These are phyloP conservation scores for Brasilioporus rufonigricans DNA, from an alignment of 768 basidiomycete species.

Conservation along the genomic window DNA sequence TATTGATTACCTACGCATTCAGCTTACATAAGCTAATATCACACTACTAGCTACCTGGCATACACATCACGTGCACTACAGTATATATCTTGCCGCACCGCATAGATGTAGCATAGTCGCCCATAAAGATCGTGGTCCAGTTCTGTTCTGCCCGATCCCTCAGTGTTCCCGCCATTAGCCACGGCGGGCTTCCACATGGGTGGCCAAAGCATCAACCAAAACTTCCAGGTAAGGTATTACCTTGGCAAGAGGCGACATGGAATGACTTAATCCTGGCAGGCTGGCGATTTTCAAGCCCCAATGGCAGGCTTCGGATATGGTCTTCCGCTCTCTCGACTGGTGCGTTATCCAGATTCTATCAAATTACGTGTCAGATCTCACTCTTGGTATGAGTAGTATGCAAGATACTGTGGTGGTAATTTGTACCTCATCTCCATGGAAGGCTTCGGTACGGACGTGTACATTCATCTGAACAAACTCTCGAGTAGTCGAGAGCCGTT, in stretches of 20 bases:
- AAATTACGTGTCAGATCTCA: constrained; percentile 4
- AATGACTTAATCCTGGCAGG: no score
- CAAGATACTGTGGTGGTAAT: constrained; percentile 93
- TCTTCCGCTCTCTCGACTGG: constrained; percentile 85
- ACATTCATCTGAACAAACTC: constrained; percentile 85
- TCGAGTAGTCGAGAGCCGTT: constrained; percentile 44
- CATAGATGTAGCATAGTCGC: no score
- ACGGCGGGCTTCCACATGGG: no score
- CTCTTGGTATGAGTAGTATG: constrained; percentile 54
- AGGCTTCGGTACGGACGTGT: constrained; percentile 94
- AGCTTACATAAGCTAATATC: no score
- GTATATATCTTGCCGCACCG: no score
- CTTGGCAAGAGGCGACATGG: no score
- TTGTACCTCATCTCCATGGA: constrained; percentile 96
- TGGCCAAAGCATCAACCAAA: constrained; percentile 67
- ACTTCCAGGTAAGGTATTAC: constrained; percentile 73
- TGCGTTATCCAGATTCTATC: constrained; percentile 54
- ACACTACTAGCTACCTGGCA: no score
- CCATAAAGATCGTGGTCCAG: no score
- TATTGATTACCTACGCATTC: no score
- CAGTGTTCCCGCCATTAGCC: no score
- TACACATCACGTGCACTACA: no score
- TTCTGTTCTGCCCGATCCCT: no score
- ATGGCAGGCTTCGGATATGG: constrained; percentile 99
- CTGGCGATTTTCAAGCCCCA: constrained; percentile 93